Conservation (phyloP, 2,329 filamentous ascomycete genomes). For the Teratosphaeria zuluensis region DNA sequence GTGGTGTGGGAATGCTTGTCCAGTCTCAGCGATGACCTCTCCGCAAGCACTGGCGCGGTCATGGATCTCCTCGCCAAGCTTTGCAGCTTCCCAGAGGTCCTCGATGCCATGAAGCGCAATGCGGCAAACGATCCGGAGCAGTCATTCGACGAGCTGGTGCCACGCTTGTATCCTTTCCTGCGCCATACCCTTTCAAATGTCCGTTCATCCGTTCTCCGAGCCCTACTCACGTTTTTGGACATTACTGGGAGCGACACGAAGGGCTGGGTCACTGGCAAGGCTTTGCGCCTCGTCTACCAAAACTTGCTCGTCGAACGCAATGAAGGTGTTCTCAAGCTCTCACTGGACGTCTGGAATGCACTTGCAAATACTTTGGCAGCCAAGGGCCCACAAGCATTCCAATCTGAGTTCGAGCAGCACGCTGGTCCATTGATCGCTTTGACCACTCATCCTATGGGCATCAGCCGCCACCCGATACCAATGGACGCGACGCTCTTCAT, state of each 20-base stretch:
- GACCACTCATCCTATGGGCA: conserved; percentile 82
- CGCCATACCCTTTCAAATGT: conserved; percentile 96
- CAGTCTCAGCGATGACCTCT: conserved; percentile 92
- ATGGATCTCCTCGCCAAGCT: conserved; percentile 97
- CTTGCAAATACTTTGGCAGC: conserved; percentile 58
- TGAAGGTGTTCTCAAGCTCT: conserved; percentile 68
- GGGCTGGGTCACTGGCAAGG: conserved; percentile 86
- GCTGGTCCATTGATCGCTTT: conserved; percentile 74
- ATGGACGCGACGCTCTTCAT: conserved; percentile 88
- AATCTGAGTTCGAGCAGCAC: conserved; percentile 63
- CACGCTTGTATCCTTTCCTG: conserved; percentile 88
- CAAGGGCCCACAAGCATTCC: conserved; percentile 54
- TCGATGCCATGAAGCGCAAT: conserved; percentile 88
- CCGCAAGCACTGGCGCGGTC: conserved; percentile 92
- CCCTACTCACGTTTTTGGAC: conserved; percentile 83
- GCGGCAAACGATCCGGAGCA: conserved; percentile 73
- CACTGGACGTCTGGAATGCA: conserved; percentile 77
- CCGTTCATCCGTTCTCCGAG: conserved; percentile 82
- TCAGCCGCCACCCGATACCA: conserved; percentile 78
- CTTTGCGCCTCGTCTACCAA: conserved; percentile 82
- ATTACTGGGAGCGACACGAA: conserved; percentile 70
- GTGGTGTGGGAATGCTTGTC: conserved; percentile 98
- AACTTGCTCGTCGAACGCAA: conserved; percentile 92
- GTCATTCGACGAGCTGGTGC: conserved; percentile 86
- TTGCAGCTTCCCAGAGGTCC: conserved; percentile 84